Evolutionary conservation across 495 filamentous ascomycete species (phyloP), one percentile per base, ranked within the genome.

Genomic region (Hapsidospora chrysogenum): DNA sequence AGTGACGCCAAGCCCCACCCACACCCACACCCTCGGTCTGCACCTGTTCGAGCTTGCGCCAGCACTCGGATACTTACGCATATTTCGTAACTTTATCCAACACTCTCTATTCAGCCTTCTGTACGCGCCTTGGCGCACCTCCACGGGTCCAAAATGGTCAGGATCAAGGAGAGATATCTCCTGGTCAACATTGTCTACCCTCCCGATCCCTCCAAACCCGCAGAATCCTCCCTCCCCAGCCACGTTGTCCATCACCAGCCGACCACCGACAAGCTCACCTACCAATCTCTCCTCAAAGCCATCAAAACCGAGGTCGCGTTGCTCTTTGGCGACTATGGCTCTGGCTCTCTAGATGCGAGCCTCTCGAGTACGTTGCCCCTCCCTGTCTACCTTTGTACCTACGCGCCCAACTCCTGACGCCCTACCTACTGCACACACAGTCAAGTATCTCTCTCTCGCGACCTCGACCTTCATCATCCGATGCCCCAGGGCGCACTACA

Each of bases 121-220:
- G n/a, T n/a, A n/a, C n/a, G n/a, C n/a, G n/a, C n/a, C n/a, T n/a
- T n/a, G n/a, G n/a, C n/a, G n/a, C n/a, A n/a, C n/a, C n/a, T n/a
- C n/a, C n/a, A n/a, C n/a, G n/a, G n/a, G n/a, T n/a, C 19, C 34
- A 55, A 29, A n/a, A 97, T 97, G 89, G 89, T 96, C 40, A 84
- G 89, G 48, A 61, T 94, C 43, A 97, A 97, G 61, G 72, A 89
- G 54, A 80, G 89, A 39, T 97, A 97, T 51, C 75, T 97, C 26
- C 72, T 96, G 20, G 68, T 95, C 35, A 76, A 85, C 52, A 85
- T 95, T 47, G 70, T 95, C 38, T 95, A 95, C 54, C 82, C 86
- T 10, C 23, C 33, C 33, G 22, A 36, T 27, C 67, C 75, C 10
- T 51, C 60, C 19, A 53, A 52, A 27, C 57, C 57, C 37, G 53